A percentile compares a stretch with the other conserved stretches of the same genome.
phyloP scores from a whole-genome alignment of 306 rosid genomes.

The Citrullus colocynthis region DNA sequence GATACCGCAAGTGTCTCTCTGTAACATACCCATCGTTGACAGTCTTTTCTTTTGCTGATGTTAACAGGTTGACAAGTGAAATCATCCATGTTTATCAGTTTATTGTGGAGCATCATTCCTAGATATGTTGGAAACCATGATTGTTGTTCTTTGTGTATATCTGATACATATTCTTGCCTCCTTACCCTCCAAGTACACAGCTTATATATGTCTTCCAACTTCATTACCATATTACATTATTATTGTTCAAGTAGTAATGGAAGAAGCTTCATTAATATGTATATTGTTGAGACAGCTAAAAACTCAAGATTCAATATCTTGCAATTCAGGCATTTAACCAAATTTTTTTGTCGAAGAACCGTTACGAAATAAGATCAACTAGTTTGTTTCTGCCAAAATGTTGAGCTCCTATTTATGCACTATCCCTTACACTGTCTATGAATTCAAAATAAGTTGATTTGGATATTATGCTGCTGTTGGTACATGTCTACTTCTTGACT shows the following conservation, averaged over 20 bases:
- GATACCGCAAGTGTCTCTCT: slow-evolving; percentile 21
- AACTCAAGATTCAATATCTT: slow-evolving; percentile 1
- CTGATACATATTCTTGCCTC: slow-evolving; percentile 13
- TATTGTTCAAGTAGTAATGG: background rate
- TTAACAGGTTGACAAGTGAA: slow-evolving; percentile 25
- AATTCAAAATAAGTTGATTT: background rate
- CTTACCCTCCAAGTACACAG: slow-evolving; percentile 4
- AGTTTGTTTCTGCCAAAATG: background rate
- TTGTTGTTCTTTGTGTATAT: slow-evolving; percentile 6
- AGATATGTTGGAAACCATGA: slow-evolving; percentile 8
- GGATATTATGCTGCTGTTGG: background rate
- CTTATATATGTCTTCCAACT: background rate
- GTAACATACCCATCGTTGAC: slow-evolving; percentile 14
- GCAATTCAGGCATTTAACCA: slow-evolving; percentile 1
- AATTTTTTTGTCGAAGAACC: background rate
- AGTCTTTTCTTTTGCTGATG: slow-evolving; percentile 14
- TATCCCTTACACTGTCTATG: background rate
- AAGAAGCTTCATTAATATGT: slow-evolving; percentile 5
- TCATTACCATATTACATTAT: background rate
- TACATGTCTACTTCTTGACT: background rate
- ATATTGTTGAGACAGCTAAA: background rate
- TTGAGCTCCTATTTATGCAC: background rate
- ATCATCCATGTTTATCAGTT: slow-evolving; percentile 13
- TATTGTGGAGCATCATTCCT: background rate
- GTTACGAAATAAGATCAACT: background rate